These are phyloP conservation scores for Candida nitratophila DNA, from an alignment of 805 yeast genomes.

Conservation along the genomic window DNA sequence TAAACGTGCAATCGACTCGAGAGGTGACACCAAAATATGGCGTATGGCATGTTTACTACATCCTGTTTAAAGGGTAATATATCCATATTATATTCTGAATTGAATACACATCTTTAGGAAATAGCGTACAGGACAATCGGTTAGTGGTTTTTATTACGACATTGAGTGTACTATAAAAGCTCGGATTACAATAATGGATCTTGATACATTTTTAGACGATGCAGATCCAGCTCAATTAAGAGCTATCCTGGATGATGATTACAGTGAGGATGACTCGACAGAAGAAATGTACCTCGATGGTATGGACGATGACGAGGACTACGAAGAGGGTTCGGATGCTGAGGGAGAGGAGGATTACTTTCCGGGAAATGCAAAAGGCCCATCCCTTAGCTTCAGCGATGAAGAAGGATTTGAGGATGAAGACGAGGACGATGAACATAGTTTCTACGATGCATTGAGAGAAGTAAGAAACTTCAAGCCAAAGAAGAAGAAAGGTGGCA, in stretches of 20 bases:
- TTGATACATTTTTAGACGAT: neutral
- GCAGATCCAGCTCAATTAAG: neutral
- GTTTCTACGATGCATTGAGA: conserved; percentile 55
- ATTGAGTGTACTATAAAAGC: too few relatives aligned
- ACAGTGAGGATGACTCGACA: conserved; percentile 25
- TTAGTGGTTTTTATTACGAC: too few relatives aligned
- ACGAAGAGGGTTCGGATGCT: conserved; percentile 13
- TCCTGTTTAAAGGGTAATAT: too few relatives aligned
- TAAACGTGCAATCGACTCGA: too few relatives aligned
- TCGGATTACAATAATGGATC: neutral
- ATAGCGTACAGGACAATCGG: too few relatives aligned
- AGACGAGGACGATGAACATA: conserved; percentile 26
- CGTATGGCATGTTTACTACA: too few relatives aligned
- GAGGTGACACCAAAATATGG: too few relatives aligned
- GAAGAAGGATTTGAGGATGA: neutral
- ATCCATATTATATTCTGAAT: too few relatives aligned
- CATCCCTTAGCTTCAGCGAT: neutral
- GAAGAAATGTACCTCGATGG: conserved; percentile 22
- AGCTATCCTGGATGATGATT: conserved; percentile 19
- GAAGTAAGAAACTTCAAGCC: conserved; percentile 60
- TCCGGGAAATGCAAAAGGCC: neutral
- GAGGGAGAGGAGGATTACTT: conserved; percentile 4
- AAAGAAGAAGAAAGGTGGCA: conserved; percentile 30
- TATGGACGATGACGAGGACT: conserved; percentile 33
- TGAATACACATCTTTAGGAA: too few relatives aligned